Base-by-base conservation (phyloP, 2,329 filamentous ascomycete species). In the Cladosporium sp. region DNA sequence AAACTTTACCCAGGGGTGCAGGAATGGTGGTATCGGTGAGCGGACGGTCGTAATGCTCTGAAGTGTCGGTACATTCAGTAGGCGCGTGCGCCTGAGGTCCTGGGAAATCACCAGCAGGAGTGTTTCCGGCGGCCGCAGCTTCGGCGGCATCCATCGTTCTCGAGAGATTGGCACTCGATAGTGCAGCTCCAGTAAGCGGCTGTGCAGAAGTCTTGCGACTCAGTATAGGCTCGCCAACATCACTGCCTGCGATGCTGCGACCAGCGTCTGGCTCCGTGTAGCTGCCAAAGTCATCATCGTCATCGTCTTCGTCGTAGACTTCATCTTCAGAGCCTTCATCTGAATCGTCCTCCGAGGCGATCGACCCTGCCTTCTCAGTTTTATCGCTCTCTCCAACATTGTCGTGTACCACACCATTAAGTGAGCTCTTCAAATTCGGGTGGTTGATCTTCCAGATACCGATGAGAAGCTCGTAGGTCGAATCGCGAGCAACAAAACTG, bases 401-500 rank as follows among this genome's bases (percentile, higher is more conserved):
- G 69, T 93, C 91, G 3, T 97, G 83, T 14, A 88, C 86, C 13
- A 96, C 92, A 2, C 95, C 94, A 68, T 97, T 97, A 3, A 97
- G 82, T 4, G 92, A 96, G 75, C 93, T 97, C 77, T 92, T 92
- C 32, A 99, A 80, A 64, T 92, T 92, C 1, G 95, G 94, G 76
- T 99, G 95, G 18, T 92, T 95, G 32, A 97, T 90, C 77, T 97
- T 97, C 95, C 95, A 99, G 66, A 99, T 98, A 66, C 96, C 96
- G 70, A 99, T 91, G 75, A 99, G 93, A 54, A 99, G 82, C 75
- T 99, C 96, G 75, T 98, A 99, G 0, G 96, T 98, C 2, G 93
- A 92, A 78, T 99, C 95, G 76, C 95, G 86, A 73, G 92, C 95
- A 5, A 97, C 89, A 70, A 99, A 92, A 79, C 93, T 97, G 64